Percentiles rank a stretch among this genome's conserved stretches.
phyloP scores from a whole-genome alignment of 202 grass and related monocot species.

The Digitaria exilis region DNA sequence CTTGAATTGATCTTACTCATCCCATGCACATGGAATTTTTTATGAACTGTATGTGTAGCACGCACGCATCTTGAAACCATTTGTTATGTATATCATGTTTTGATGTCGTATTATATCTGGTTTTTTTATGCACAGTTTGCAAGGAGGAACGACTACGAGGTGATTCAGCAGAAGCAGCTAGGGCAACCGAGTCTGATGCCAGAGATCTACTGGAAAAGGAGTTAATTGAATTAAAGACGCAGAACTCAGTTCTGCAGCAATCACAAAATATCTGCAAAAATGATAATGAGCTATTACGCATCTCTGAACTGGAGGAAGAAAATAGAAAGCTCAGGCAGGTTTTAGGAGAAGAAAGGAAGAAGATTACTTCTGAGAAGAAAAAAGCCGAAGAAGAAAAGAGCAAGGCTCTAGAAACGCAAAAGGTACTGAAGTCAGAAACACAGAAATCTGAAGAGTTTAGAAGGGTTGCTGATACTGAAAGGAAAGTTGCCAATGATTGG shows the following conservation, averaged over 20 bases:
- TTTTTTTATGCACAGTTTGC: slow-evolving; percentile 47
- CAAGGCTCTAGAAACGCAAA: slow-evolving; percentile 55
- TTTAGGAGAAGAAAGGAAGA: slow-evolving; percentile 72
- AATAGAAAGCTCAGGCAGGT: slow-evolving; percentile 56
- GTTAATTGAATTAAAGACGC: slow-evolving; percentile 73
- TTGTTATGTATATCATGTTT: neutral
- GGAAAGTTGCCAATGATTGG: slow-evolving; percentile 58
- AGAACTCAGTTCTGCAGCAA: slow-evolving; percentile 53
- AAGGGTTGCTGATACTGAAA: slow-evolving; percentile 60
- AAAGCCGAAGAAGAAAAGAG: slow-evolving; percentile 48
- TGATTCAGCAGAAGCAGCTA: slow-evolving; percentile 68
- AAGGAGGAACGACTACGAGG: slow-evolving; percentile 59
- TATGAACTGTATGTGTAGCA: neutral
- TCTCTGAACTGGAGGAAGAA: slow-evolving; percentile 62
- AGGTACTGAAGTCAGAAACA: slow-evolving; percentile 60
- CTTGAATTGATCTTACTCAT: neutral
- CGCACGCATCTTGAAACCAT: slow-evolving; percentile 7
- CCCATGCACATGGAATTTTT: neutral
- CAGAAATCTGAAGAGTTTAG: slow-evolving; percentile 75
- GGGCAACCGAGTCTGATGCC: slow-evolving; percentile 57
- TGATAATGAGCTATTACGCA: slow-evolving; percentile 39
- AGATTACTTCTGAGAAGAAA: slow-evolving; percentile 59
- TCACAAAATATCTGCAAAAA: slow-evolving; percentile 42
- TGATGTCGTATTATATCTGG: slow-evolving; percentile 4
- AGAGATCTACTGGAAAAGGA: slow-evolving; percentile 88